These are phyloP conservation scores for Sarocladiaceae sp. DNA, from an alignment of 2,329 filamentous ascomycete genomes.

Conservation along the genomic window DNA sequence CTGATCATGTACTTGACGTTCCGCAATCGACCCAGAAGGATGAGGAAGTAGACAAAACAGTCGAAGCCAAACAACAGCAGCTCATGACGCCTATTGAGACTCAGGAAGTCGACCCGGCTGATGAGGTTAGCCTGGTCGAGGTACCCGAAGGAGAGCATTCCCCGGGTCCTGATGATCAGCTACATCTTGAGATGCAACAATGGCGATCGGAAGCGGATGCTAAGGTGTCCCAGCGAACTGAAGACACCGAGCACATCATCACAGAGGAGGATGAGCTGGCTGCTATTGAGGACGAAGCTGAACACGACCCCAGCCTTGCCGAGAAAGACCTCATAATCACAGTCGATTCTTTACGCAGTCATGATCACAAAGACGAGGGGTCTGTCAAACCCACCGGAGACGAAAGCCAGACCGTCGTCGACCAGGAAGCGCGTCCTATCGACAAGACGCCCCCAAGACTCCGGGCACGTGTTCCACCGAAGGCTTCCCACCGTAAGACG, in stretches of 20 bases:
- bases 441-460: not conserved
- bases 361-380: constrained; percentile 15
- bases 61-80: not conserved
- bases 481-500: constrained; percentile 11
- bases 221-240: not conserved
- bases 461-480: not conserved
- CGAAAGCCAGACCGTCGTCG: not conserved
- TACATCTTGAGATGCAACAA: not conserved
- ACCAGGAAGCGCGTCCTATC: not conserved
- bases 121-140: not conserved
- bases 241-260: not conserved
- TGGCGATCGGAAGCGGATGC: not conserved
- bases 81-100: constrained; percentile 4
- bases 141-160: not conserved
- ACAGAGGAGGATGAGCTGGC: constrained; percentile 7
- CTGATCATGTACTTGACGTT: too few relatives aligned
- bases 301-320: constrained; percentile 6
- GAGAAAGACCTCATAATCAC: constrained; percentile 21
- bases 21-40: too few relatives aligned
- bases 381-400: not conserved
- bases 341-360: constrained; percentile 24
- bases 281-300: constrained; percentile 12
- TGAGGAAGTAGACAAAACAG: not conserved
- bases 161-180: constrained; percentile 4
- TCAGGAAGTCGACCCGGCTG: not conserved